These are phyloP conservation scores for Picea glauca DNA, from an alignment of 75 land plant species.

Conservation along the genomic window DNA sequence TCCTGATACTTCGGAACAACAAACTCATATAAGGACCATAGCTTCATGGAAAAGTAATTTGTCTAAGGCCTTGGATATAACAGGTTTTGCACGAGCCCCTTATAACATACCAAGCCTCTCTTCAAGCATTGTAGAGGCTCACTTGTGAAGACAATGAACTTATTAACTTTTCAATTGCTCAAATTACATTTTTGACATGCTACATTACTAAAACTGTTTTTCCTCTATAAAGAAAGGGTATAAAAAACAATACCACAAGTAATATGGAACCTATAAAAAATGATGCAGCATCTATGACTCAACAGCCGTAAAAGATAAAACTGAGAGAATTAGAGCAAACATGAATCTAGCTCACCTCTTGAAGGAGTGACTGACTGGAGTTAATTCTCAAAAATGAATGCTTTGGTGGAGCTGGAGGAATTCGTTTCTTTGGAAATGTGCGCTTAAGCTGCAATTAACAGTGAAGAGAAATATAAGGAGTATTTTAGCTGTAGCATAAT, in stretches of 20 bases:
- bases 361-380: constrained; percentile 40
- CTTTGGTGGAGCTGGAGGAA: constrained; percentile 82
- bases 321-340: neutral
- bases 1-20: no score
- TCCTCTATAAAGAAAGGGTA: no score
- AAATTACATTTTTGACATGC: no score
- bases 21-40: no score
- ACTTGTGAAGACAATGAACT: neutral
- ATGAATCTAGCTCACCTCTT: constrained; percentile 49
- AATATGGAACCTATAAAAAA: neutral
- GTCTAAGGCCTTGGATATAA: no score
- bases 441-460: constrained; percentile 60
- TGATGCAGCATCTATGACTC: neutral
- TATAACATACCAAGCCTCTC: neutral
- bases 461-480: neutral
- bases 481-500: neutral
- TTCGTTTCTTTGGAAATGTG: constrained; percentile 60
- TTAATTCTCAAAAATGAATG: constrained; percentile 66
- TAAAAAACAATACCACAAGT: no score
- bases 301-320: neutral
- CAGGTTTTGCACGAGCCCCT: no score
- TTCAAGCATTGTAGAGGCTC: neutral
- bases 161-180: no score
- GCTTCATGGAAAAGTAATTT: no score
- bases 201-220: no score